These are phyloP conservation scores for Tolypocladium tropicale DNA, from an alignment of 2,329 filamentous ascomycete genomes.

Conservation along the genomic window DNA sequence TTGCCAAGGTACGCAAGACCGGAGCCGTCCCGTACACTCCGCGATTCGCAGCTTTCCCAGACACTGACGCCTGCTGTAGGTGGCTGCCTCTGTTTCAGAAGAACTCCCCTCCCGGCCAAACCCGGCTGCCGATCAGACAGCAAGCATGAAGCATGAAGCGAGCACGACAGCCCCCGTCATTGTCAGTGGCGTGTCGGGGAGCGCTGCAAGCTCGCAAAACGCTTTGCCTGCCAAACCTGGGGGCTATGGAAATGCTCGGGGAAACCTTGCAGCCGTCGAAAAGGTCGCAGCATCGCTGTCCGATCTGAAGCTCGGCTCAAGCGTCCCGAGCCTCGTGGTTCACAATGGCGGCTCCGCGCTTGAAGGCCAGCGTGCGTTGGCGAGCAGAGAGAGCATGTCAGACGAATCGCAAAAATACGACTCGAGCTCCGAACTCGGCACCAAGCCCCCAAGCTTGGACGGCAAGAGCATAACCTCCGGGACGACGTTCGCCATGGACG, in stretches of 20 bases:
- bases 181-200: slow-evolving; percentile 1
- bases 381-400: slow-evolving; percentile 35
- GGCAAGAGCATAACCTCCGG: slow-evolving; percentile 91
- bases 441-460: slow-evolving; percentile 82
- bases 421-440: slow-evolving; percentile 54
- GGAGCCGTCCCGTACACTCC: not conserved
- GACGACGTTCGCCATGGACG: slow-evolving; percentile 90
- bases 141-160: slow-evolving; percentile 7
- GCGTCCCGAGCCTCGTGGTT: slow-evolving; percentile 31
- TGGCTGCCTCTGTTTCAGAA: slow-evolving; percentile 34
- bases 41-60: not conserved
- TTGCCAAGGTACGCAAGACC: slow-evolving; percentile 56
- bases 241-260: slow-evolving; percentile 5
- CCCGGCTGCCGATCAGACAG: slow-evolving; percentile 8
- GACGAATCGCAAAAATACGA: slow-evolving; percentile 51
- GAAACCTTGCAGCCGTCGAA: slow-evolving; percentile 12
- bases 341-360: slow-evolving; percentile 35
- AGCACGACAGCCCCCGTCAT: slow-evolving; percentile 4
- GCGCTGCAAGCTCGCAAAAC: slow-evolving; percentile 4
- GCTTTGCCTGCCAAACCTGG: slow-evolving; percentile 10
- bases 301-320: slow-evolving; percentile 18
- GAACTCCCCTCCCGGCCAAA: slow-evolving; percentile 8
- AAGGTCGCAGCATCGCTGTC: slow-evolving; percentile 18
- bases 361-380: slow-evolving; percentile 21
- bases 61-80: slow-evolving; percentile 19